These are phyloP conservation scores for Salvia miltiorrhiza DNA, from an alignment of 257 asterid genomes.

Conservation along the genomic window DNA sequence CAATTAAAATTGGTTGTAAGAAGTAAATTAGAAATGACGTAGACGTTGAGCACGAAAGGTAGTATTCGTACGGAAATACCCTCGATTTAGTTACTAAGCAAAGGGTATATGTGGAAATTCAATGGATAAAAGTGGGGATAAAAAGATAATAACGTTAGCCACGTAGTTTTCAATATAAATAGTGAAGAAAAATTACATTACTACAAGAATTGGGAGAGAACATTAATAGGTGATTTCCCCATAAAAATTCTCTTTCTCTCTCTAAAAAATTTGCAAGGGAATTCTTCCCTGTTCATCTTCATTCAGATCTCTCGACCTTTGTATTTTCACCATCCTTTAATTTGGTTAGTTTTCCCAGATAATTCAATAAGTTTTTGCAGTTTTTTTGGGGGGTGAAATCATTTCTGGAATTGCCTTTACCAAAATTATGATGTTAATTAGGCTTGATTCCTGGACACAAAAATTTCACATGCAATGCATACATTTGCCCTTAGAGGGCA, in stretches of 20 bases:
- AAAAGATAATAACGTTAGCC: constrained; percentile 6
- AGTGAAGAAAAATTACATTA: neutral
- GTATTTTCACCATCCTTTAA: constrained; percentile 23
- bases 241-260: constrained; percentile 27
- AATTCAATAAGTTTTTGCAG: neutral
- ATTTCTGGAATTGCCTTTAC: neutral
- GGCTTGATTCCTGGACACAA: constrained; percentile 17
- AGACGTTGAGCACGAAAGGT: neutral
- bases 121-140: neutral
- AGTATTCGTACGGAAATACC: neutral
- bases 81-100: neutral
- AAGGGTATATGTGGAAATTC: constrained; percentile 19
- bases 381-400: neutral
- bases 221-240: constrained; percentile 38
- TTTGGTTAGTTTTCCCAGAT: constrained; percentile 27
- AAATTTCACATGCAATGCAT: constrained; percentile 32
- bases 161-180: constrained; percentile 23
- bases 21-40: neutral
- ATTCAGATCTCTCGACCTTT: constrained; percentile 37
- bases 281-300: constrained; percentile 18
- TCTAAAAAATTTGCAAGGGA: constrained; percentile 31
- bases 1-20: neutral
- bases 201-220: constrained; percentile 9
- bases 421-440: constrained; percentile 6
- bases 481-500: constrained; percentile 21